These are phyloP conservation scores for Ceratobasidium sp. DNA, from an alignment of 1,284 basidiomycete genomes.

Conservation along the genomic window DNA sequence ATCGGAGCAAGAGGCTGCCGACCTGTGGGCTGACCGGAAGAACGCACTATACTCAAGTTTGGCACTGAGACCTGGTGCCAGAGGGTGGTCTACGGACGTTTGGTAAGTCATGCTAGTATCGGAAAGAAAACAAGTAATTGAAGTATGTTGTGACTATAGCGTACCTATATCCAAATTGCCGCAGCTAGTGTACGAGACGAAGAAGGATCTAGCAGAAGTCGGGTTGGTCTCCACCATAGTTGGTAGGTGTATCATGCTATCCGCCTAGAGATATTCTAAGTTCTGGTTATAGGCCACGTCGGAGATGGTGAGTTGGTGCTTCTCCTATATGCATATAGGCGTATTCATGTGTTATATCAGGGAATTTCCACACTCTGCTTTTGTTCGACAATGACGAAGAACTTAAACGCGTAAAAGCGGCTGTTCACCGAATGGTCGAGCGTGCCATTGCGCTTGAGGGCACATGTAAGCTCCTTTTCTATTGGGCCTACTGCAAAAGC, in stretches of 20 bases:
- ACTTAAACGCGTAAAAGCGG: constrained; percentile 45
- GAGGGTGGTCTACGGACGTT: constrained; percentile 84
- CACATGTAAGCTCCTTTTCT: constrained; percentile 53
- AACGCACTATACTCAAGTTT: constrained; percentile 78
- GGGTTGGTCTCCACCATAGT: constrained; percentile 72
- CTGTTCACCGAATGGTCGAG: constrained; percentile 50
- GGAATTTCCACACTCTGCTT: constrained; percentile 62
- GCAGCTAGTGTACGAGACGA: constrained; percentile 75
- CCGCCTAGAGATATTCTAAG: neutral
- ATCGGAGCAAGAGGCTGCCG: constrained; percentile 70
- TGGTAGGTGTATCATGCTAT: neutral
- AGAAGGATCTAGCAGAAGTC: constrained; percentile 68
- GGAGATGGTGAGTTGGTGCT: constrained; percentile 74
- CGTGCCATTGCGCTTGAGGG: constrained; percentile 50
- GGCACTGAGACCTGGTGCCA: constrained; percentile 67
- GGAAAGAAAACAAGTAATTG: neutral
- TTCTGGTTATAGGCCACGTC: constrained; percentile 66
- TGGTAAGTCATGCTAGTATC: constrained; percentile 61
- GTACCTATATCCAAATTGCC: constrained; percentile 85
- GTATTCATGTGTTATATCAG: constrained; percentile 46
- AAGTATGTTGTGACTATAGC: constrained; percentile 50
- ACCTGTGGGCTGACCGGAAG: constrained; percentile 88
- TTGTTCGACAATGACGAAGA: constrained; percentile 49
- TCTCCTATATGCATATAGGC: constrained; percentile 17
- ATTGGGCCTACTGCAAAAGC: constrained; percentile 25